These are phyloP conservation scores for Moringa oleifera DNA, from an alignment of 345 rosid species.

Conservation along the genomic window DNA sequence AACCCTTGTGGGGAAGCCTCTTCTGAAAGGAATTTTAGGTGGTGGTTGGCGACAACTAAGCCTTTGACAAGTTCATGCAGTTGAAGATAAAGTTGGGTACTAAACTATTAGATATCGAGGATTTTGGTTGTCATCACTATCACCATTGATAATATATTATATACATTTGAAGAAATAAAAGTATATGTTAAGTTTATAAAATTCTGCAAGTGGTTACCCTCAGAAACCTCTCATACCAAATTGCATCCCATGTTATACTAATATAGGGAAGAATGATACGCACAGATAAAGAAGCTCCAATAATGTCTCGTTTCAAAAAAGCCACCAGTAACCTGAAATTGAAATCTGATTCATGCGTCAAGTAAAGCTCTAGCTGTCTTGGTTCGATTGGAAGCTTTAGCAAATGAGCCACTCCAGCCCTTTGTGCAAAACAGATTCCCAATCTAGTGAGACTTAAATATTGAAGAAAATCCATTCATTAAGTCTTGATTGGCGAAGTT, in stretches of 20 bases:
- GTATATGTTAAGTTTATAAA: too few species aligned
- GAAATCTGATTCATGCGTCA: constrained; percentile 8
- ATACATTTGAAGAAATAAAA: too few species aligned
- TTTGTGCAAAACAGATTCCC: neutral
- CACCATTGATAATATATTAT: too few species aligned
- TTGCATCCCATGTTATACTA: too few species aligned
- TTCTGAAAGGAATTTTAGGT: too few species aligned
- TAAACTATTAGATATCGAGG: constrained; percentile 20
- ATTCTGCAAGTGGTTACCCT: too few species aligned
- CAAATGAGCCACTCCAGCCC: constrained; percentile 6
- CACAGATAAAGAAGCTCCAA: too few species aligned
- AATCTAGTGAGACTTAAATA: neutral
- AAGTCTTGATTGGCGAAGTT: neutral
- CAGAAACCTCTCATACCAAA: too few species aligned
- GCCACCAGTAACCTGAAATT: neutral
- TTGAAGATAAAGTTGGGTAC: constrained; percentile 13
- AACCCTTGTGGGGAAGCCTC: neutral
- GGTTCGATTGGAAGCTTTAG: constrained; percentile 16
- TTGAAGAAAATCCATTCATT: neutral
- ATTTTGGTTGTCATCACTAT: too few species aligned
- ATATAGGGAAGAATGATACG: too few species aligned
- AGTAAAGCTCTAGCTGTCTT: constrained; percentile 11
- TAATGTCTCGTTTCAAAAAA: too few species aligned
- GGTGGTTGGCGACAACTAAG: constrained; percentile 24
- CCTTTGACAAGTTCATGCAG: constrained; percentile 23